phyloP scores from a whole-genome alignment of 2,329 filamentous ascomycete genomes.

The Colletotrichum melonis region DNA sequence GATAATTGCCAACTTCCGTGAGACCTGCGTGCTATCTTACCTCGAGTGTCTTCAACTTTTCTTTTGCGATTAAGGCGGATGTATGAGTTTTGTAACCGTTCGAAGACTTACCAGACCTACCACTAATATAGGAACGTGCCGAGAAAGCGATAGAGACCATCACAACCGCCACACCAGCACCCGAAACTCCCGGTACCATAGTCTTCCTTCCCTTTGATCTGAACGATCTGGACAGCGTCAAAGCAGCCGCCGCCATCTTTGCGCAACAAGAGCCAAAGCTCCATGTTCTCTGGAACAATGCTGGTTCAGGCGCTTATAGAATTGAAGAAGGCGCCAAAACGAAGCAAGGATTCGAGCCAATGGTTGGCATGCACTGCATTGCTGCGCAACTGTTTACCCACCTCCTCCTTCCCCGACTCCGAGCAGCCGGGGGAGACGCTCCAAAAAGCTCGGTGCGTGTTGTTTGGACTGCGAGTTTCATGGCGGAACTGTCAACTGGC shows the following conservation, averaged over 20 bases:
- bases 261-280: conserved; percentile 49
- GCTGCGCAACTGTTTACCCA: conserved; percentile 48
- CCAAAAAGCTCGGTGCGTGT: conserved; percentile 41
- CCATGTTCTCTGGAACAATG: conserved; percentile 57
- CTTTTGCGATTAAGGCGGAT: too few relatives aligned
- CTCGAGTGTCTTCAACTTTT: not conserved
- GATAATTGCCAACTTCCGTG: conserved; percentile 31
- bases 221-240: conserved; percentile 53
- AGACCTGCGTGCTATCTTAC: not conserved
- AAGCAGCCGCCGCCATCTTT: conserved; percentile 50
- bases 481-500: conserved; percentile 41
- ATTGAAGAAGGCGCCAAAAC: conserved; percentile 39
- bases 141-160: conserved; percentile 47
- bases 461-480: conserved; percentile 46
- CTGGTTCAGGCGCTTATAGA: conserved; percentile 41
- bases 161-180: conserved; percentile 13
- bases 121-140: conserved; percentile 41
- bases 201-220: conserved; percentile 53
- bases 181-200: conserved; percentile 37
- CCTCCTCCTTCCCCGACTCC: conserved; percentile 48
- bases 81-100: not conserved
- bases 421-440: conserved; percentile 39
- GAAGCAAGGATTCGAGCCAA: conserved; percentile 46
- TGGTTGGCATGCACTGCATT: conserved; percentile 49
- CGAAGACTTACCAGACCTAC: not conserved